Evolutionary conservation across 2,329 filamentous ascomycete genomes (phyloP).

Genomic region (Pezicula radicicola): DNA sequence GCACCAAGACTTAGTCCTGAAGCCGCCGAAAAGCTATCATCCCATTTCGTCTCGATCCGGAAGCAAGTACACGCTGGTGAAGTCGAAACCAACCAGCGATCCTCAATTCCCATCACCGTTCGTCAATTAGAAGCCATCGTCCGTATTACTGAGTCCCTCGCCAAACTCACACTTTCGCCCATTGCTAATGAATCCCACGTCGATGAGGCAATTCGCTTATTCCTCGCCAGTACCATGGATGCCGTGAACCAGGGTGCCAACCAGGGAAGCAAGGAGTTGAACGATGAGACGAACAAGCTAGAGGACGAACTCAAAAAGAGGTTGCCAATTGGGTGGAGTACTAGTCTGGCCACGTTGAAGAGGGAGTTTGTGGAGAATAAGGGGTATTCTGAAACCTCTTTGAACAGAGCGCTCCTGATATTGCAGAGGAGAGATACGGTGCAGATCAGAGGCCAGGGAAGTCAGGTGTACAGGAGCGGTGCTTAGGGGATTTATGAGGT

Average conservation of each 20-base stretch:
- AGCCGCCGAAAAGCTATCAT: constrained; percentile 92
- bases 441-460: constrained; percentile 73
- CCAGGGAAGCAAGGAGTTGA: constrained; percentile 80
- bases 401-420: constrained; percentile 82
- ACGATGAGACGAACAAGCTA: constrained; percentile 82
- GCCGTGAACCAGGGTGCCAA: constrained; percentile 88
- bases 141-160: constrained; percentile 92
- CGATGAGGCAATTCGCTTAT: constrained; percentile 94
- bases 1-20: constrained; percentile 87
- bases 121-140: constrained; percentile 96
- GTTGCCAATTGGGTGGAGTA: constrained; percentile 93
- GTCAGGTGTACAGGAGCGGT: constrained; percentile 71
- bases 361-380: constrained; percentile 91
- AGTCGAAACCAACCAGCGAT: constrained; percentile 83
- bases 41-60: constrained; percentile 94
- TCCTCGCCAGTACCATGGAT: constrained; percentile 97
- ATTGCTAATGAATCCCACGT: constrained; percentile 89
- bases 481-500: constrained; percentile 39
- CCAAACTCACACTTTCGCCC: constrained; percentile 83
- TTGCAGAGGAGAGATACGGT: constrained; percentile 85
- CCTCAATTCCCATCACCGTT: constrained; percentile 94
- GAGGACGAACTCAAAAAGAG: constrained; percentile 86
- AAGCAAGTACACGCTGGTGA: constrained; percentile 91
- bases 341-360: constrained; percentile 79
- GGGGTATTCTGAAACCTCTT: constrained; percentile 81